Base-by-base conservation (phyloP, 352 stramenopile species). In the Phytophthora agathidicida region DNA sequence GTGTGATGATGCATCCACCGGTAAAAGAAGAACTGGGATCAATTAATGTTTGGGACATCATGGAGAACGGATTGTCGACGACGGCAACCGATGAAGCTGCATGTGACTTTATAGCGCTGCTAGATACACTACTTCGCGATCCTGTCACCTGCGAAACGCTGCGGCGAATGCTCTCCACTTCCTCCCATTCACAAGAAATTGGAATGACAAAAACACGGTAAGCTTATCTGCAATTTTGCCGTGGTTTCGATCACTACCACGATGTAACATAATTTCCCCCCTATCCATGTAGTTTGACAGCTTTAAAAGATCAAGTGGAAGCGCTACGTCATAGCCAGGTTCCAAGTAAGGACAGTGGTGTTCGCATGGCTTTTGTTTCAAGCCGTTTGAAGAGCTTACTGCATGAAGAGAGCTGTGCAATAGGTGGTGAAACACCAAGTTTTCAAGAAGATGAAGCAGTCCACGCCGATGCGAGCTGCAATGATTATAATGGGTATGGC, bases 101-200 rank as follows among this genome's bases (percentile, higher is more conserved):
- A 19, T 59, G 50, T 30, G 72, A 83, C 19, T 69, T 73, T 10
- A 59, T 87, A 11, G 55, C 73, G 7, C 38, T 87, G 2, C 65
- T 87, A 8, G 60, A 77, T 17, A 46, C 58, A 9, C 48, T 87
- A 4, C 44, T 87, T 10, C 58, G 65, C 2, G 72, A 86, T 13
- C 27, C 32, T 20, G 1, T 26, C 30, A 46, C 36, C 11, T 53
- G 23, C 14, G 39, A 51, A 24, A 43, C 26, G 7, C 19, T 71
- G 7, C 19, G 14, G 1, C 13, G 48, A 36, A 52, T 30, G 47
- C 24, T 68, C n/a, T 33, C 6, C 8, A n/a, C 20, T 7, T 5
- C 13, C 11, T 22, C 9, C n/a, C n/a, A 16, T 11, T 31, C 19
- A 23, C 23, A 23, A 32, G 33, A 11, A 3, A 23, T 43, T 7